phyloP scores from a whole-genome alignment of 176 grass and related monocot species.

The Oryza nivara region DNA sequence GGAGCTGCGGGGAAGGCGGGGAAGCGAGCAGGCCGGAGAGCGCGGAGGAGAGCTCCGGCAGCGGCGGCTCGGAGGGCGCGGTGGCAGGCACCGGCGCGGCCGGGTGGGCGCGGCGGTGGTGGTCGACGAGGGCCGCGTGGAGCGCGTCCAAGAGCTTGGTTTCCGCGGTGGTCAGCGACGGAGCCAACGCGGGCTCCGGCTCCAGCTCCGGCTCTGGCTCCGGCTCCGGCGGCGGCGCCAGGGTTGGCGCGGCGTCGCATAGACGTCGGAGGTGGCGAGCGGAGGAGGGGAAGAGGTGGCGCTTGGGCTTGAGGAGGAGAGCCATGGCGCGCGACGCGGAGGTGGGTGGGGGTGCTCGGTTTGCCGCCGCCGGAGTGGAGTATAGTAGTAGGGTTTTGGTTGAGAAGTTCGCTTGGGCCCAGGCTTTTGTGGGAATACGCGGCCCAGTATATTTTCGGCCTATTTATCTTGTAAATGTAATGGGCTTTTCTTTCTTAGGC shows the following conservation, averaged over 20 bases:
- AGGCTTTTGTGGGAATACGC: not conserved
- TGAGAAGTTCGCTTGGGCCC: not conserved
- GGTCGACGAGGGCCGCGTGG: constrained; percentile 60
- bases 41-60: constrained; percentile 38
- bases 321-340: constrained; percentile 52
- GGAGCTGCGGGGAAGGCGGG: constrained; percentile 46
- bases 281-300: constrained; percentile 9
- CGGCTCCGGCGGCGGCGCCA: not conserved
- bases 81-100: not conserved
- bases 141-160: constrained; percentile 70
- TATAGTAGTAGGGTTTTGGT: constrained; percentile 27
- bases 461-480: not conserved
- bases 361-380: not conserved
- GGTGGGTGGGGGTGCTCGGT: not conserved
- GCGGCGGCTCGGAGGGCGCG: constrained; percentile 42
- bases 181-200: not conserved
- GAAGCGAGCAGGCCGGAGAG: constrained; percentile 52
- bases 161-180: constrained; percentile 46
- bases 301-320: constrained; percentile 59
- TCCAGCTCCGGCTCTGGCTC: not conserved
- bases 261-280: constrained; percentile 34
- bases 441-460: not conserved
- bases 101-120: constrained; percentile 68
- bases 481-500: not conserved
- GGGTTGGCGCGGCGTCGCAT: constrained; percentile 33